Conservation (phyloP, 148 eudicot species). For the Salicornia ramosissima region DNA sequence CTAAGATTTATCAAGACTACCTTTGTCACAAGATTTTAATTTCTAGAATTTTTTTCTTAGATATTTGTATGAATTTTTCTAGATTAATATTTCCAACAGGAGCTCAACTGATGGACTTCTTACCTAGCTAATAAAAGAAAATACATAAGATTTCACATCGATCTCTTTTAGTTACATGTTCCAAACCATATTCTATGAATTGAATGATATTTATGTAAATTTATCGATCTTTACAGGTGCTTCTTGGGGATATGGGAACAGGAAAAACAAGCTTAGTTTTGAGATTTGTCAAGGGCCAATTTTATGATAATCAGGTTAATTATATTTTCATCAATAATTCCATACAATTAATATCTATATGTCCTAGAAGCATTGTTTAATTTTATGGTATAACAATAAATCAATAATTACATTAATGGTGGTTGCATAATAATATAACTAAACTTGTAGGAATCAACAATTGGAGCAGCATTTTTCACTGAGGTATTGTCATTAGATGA, state of each 20-base stretch:
- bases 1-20: no score
- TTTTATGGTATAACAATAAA: no score
- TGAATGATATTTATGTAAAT: no score
- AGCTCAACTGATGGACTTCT: no score
- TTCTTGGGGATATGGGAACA: constrained; percentile 75
- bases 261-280: constrained; percentile 75
- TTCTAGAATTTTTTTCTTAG: no score
- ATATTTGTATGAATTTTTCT: no score
- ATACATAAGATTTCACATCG: no score
- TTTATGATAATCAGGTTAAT: constrained; percentile 65
- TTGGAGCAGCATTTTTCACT: constrained; percentile 85
- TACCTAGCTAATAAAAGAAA: no score
- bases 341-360: neutral
- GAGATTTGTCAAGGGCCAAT: constrained; percentile 82
- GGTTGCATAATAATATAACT: neutral
- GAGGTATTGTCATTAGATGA: constrained; percentile 54
- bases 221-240: constrained; percentile 56
- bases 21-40: no score
- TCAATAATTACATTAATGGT: neutral
- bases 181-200: no score
- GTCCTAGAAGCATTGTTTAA: neutral
- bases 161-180: no score
- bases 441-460: constrained; percentile 55
- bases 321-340: neutral
- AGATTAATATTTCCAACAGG: no score